Evolutionary conservation across 495 filamentous ascomycete species (phyloP).

Genomic region (Penicillium chermesinum): DNA sequence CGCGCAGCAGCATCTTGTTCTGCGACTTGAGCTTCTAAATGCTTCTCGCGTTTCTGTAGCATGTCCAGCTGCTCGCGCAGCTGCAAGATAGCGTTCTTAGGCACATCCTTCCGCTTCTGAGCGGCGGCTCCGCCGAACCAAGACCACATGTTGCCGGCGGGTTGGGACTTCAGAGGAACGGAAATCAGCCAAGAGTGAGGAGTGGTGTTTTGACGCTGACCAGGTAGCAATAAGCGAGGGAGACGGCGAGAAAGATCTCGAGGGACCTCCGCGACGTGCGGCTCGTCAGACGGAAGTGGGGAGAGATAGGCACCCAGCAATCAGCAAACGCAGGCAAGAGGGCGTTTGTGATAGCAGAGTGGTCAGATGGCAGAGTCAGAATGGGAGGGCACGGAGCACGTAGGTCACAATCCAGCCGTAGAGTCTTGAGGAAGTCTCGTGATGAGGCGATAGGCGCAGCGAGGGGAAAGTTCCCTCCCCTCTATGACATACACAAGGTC

Average conservation of each 20-base stretch:
- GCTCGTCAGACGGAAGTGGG: conserved; percentile 20
- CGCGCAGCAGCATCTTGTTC: conserved; percentile 90
- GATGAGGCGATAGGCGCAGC: conserved; percentile 18
- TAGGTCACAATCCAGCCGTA: not conserved
- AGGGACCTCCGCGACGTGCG: conserved; percentile 4
- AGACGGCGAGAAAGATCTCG: not conserved
- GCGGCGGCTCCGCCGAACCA: conserved; percentile 79
- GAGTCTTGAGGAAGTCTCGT: conserved; percentile 1
- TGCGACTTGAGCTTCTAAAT: conserved; percentile 83
- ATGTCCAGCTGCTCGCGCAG: conserved; percentile 89
- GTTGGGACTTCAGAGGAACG: not conserved
- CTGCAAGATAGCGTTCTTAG: conserved; percentile 93
- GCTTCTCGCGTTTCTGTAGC: conserved; percentile 93
- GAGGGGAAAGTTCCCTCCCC: conserved; percentile 30
- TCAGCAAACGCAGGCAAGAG: conserved; percentile 1
- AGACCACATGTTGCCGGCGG: conserved; percentile 58
- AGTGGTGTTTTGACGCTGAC: conserved; percentile 4
- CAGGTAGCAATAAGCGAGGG: conserved; percentile 13
- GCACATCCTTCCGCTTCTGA: conserved; percentile 83
- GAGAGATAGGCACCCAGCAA: conserved; percentile 20
- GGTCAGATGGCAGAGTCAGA: not conserved
- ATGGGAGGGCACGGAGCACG: not conserved
- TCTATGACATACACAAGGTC: conserved; percentile 43
- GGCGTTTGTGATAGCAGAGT: not conserved
- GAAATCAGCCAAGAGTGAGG: not conserved